Conservation (phyloP, 768 basidiomycete species). For the Mycena floridula region DNA sequence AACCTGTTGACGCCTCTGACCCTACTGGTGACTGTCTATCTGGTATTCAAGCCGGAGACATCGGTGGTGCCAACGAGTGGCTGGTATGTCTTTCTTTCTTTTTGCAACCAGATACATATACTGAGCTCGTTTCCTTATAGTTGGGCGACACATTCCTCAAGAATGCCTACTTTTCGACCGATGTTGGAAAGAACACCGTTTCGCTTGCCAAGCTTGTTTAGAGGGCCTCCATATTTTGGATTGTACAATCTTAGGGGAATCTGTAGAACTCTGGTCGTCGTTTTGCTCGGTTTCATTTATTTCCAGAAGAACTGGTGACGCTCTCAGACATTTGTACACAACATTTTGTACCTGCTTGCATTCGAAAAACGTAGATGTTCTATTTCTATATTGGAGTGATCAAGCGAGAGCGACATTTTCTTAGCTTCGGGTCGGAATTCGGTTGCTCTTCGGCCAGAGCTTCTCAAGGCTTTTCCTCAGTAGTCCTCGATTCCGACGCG, state of each 20-base stretch:
- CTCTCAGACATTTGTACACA: too few relatives aligned
- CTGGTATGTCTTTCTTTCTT: constrained; percentile 35
- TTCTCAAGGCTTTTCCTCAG: too few relatives aligned
- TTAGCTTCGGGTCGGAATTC: too few relatives aligned
- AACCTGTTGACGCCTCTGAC: constrained; percentile 39
- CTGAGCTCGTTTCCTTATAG: constrained; percentile 7
- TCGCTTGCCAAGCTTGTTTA: constrained; percentile 34
- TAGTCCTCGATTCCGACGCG: too few relatives aligned
- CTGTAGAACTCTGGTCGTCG: too few relatives aligned
- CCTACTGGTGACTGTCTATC: constrained; percentile 64
- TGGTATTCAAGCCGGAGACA: constrained; percentile 58
- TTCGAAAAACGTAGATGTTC: too few relatives aligned
- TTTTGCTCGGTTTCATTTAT: too few relatives aligned
- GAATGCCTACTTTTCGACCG: constrained; percentile 33
- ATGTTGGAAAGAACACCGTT: constrained; percentile 22
- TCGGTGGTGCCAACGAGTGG: constrained; percentile 61
- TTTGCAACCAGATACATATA: neutral
- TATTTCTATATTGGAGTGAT: too few relatives aligned
- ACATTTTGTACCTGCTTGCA: too few relatives aligned
- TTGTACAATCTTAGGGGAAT: neutral
- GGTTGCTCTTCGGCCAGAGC: too few relatives aligned
- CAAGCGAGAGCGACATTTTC: too few relatives aligned
- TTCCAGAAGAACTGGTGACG: too few relatives aligned
- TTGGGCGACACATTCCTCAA: constrained; percentile 34
- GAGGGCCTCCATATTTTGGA: neutral